Conservation (phyloP, 1,139 yeast species). For the Entelexis sorbosivorans region DNA sequence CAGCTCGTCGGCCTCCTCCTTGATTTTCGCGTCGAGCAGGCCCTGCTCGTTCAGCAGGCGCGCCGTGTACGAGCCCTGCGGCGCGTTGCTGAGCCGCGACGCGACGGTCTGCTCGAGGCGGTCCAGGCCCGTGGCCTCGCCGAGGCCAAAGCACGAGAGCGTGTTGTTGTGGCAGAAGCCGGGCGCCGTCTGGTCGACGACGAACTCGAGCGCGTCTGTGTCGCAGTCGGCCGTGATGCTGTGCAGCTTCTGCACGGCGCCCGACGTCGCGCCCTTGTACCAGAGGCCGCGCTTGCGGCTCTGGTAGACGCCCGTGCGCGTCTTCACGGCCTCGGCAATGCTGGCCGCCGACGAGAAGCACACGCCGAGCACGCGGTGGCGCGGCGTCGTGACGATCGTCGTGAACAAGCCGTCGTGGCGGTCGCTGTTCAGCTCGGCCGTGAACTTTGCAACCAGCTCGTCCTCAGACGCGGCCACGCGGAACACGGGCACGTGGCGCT, state of each 20-base stretch:
- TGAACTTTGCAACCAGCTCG: conserved; percentile 41
- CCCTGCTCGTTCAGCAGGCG: conserved; percentile 70
- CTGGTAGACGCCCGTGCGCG: conserved; percentile 83
- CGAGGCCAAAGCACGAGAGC: conserved; percentile 58
- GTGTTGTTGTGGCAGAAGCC: conserved; percentile 89
- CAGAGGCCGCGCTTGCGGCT: conserved; percentile 83
- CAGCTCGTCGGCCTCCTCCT: conserved; percentile 93
- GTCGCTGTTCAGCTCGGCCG: conserved; percentile 60
- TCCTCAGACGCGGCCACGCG: conserved; percentile 23
- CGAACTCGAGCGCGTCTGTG: conserved; percentile 75
- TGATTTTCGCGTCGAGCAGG: conserved; percentile 71
- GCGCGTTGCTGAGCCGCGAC: conserved; percentile 46
- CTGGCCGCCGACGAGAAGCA: conserved; percentile 84
- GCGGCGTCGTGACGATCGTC: conserved; percentile 66
- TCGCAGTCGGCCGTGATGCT: conserved; percentile 76
- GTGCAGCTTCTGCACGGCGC: conserved; percentile 74
- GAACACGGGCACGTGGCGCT: conserved; percentile 13
- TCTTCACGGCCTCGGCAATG: conserved; percentile 66
- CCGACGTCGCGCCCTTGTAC: conserved; percentile 93
- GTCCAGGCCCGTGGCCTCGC: conserved; percentile 43
- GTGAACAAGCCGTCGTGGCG: conserved; percentile 78
- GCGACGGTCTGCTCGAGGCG: conserved; percentile 56
- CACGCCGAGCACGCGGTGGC: conserved; percentile 64
- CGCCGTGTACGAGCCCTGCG: conserved; percentile 85
- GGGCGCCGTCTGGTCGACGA: conserved; percentile 68